Base-by-base conservation (phyloP, 345 rosid species). In the Pugionium cornutum region DNA sequence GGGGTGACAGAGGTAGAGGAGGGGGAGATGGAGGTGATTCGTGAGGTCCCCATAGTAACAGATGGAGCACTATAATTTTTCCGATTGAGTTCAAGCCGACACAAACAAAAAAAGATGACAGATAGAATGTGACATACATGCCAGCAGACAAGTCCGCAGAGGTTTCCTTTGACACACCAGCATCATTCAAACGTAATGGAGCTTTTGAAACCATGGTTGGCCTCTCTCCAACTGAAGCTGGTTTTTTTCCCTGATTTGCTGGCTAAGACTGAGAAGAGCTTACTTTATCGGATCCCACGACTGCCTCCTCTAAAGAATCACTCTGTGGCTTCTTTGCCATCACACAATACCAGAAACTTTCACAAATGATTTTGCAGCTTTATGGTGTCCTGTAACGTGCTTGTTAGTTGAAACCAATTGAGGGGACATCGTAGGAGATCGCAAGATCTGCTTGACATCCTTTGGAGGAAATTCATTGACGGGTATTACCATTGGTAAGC, bases 351-450 rank as follows among this genome's bases (percentile, higher is more conserved):
- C 60, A 46, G 88, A 72, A 62, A 78, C 73, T 58, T 79, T 34
- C 4, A 34, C 36, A 34, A 5, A 34, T 34, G 36, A 34, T 34
- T 34, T 85, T 57, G 70, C 62, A 37, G 70, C 31, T 69, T 79
- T 81, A 36, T 67, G 76, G 30, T 77, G 88, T 67, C 80, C 88
- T 52, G 67, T 47, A 37, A 64, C 59, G 73, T 69, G 72, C 62
- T 70, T 81, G 39, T 66, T 53, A 9, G 66, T 68, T 64, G 68
- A 50, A 71, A 60, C 64, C 44, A 58, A 27, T 59, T 52, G 64
- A 53, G 90, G 85, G 60, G 95, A 83, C 53, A 63, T 83, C 58
- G 60, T 78, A 37, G 95, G 89, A 42, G 90, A 88, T 76, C 60
- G 51, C 50, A 56, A 39, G 54, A 55, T 54, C 62, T 73, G 67